These are phyloP conservation scores for Cutaneotrichosporon arboriforme DNA, from an alignment of 1,284 basidiomycete species.

Conservation along the genomic window DNA sequence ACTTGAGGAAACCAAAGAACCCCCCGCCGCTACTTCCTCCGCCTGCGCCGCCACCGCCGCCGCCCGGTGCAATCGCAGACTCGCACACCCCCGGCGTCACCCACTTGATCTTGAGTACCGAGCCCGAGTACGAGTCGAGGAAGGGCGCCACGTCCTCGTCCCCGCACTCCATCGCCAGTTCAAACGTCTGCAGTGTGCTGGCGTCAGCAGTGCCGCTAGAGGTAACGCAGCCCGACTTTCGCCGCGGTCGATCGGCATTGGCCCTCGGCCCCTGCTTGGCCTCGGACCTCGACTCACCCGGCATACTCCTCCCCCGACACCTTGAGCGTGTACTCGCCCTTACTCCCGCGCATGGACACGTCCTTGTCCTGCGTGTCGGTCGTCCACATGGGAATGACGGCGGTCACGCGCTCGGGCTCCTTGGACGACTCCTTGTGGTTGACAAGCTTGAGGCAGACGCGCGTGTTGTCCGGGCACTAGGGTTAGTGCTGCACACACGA, in stretches of 20 bases:
- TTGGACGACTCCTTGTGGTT: conserved; percentile 38
- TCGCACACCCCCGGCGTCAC: conserved; percentile 40
- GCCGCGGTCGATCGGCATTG: too few species aligned
- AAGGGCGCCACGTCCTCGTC: conserved; percentile 7
- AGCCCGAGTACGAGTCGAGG: conserved; percentile 31
- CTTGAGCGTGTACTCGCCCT: conserved; percentile 30
- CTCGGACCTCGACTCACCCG: conserved; percentile 35
- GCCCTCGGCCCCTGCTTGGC: too few species aligned
- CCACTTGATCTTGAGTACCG: conserved; percentile 39
- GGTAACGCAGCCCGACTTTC: too few species aligned
- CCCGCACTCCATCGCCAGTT: conserved; percentile 12
- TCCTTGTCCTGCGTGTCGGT: conserved; percentile 25
- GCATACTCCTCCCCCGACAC: conserved; percentile 36
- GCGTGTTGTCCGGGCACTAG: conserved; percentile 42
- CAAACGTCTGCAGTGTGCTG: conserved; percentile 6
- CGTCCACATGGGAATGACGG: conserved; percentile 45
- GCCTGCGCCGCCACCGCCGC: conserved; percentile 16
- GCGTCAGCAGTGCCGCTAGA: conserved; percentile 3
- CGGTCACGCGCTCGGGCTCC: conserved; percentile 37
- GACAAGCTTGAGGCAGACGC: conserved; percentile 39
- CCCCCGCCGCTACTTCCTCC: conserved; percentile 16
- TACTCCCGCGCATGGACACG: conserved; percentile 23
- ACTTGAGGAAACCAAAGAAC: conserved; percentile 27
- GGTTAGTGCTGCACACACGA: not conserved
- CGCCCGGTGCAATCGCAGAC: conserved; percentile 8